Evolutionary conservation across 2,329 filamentous ascomycete genomes (phyloP), one percentile per base, ranked within the genome.

Genomic region (Epichloe scottii): DNA sequence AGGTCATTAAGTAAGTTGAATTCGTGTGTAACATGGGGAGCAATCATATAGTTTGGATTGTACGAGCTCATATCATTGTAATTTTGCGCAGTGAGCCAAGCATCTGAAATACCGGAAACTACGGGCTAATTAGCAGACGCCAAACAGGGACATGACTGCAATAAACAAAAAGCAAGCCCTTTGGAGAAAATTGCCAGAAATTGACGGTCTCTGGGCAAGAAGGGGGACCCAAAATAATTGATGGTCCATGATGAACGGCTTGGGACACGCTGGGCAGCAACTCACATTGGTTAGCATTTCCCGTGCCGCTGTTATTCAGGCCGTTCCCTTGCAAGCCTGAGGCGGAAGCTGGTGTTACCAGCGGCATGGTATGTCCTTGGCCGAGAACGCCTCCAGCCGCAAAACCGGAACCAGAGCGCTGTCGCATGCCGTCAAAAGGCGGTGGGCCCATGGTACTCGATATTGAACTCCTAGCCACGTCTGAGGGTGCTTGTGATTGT

Each of bases 1-100:
- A 97, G 97, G 68, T 98, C 91, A 73, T 94, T 95, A 63, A 98
- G 81, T 48, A 97, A 74, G 65, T 96, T 95, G 68, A 95, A 96
- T 73, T 98, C 93, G 70, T 93, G 93, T 54, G 87, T 90, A 60
- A 96, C 87, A 69, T 98, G 93, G 56, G 89, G 87, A 47, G 75
- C 72, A 71, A 96, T 94, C 85, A 95, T 90, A 73, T 93, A 97
- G 63, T 87, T 93, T 53, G 88, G 86, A 70, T 96, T 89, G 63
- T 90, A 89, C 65, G 83, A 88, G 71, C 93, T 89, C 84, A 96
- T 93, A 68, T 96, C 89, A 73, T 94, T 85, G 68, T 88, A 93
- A 65, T 84, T 93, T 63, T 89, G 86, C 53, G 82, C 79, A 58
- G 75, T 77, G 63, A 89, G 76, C 84, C 87, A 91, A 64, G 89